Evolutionary conservation across 2,329 filamentous ascomycete genomes (phyloP).

Genomic region (Microdochium trichocladiopsis): DNA sequence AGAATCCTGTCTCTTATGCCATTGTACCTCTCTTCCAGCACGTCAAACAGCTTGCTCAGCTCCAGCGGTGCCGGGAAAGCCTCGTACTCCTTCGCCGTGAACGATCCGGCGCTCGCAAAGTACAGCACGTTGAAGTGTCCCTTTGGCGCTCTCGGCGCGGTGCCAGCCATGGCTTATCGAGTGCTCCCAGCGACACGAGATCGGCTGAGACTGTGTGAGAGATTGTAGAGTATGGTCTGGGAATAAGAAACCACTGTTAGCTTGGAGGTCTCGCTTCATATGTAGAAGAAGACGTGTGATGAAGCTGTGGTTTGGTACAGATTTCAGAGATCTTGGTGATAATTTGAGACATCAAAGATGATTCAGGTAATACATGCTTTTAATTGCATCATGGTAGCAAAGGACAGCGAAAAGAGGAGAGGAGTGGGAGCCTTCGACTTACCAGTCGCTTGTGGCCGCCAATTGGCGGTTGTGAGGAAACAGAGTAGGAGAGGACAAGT

Average conservation of each 20-base stretch:
- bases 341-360: conserved; percentile 47
- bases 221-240: too few relatives aligned
- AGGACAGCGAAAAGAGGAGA: conserved; percentile 6
- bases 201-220: too few relatives aligned
- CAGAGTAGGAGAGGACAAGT: not conserved
- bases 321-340: conserved; percentile 69
- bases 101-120: conserved; percentile 69
- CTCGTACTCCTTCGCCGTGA: conserved; percentile 62
- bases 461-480: not conserved
- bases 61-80: conserved; percentile 58
- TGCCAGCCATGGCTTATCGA: conserved; percentile 24
- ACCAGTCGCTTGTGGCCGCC: not conserved
- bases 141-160: conserved; percentile 38
- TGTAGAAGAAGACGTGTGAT: conserved; percentile 4
- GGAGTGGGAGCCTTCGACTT: conserved; percentile 8
- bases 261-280: conserved; percentile 2
- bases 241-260: conserved; percentile 1
- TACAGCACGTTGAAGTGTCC: conserved; percentile 77
- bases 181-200: too few relatives aligned
- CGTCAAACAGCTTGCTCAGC: conserved; percentile 54
- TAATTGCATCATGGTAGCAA: conserved; percentile 40
- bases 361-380: conserved; percentile 55
- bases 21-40: conserved; percentile 61
- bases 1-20: conserved; percentile 65
- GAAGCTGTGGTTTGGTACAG: conserved; percentile 13